Base-by-base conservation (phyloP, 179 eudicot genomes). In the Beta lomatogona region DNA sequence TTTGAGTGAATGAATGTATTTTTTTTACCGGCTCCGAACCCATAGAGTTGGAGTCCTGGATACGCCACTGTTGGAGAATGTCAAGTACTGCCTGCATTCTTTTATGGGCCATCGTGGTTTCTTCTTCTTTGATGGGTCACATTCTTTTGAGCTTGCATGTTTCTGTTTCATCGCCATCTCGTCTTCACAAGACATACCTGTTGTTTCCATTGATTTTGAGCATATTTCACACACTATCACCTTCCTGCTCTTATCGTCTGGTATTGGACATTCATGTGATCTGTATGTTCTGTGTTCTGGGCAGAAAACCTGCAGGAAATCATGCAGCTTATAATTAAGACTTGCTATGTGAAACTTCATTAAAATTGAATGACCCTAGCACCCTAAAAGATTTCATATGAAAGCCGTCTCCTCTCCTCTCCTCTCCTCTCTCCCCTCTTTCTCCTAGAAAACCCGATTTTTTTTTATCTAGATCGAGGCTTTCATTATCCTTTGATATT, bases 11-110 rank as follows among this genome's bases (percentile, higher is more conserved):
- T n/a, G n/a, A n/a, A n/a, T n/a, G n/a, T n/a, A n/a, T n/a, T n/a
- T n/a, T n/a, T n/a, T n/a, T n/a, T n/a, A n/a, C n/a, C n/a, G n/a
- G n/a, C n/a, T n/a, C n/a, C n/a, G n/a, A n/a, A n/a, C n/a, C n/a
- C n/a, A n/a, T n/a, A n/a, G n/a, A n/a, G n/a, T n/a, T n/a, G n/a
- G n/a, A n/a, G n/a, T n/a, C n/a, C n/a, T n/a, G n/a, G n/a, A n/a
- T n/a, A n/a, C n/a, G n/a, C n/a, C n/a, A n/a, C n/a, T n/a, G n/a
- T 95, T 95, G 1, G 98, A 92, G 67, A 92, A 93, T 0, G 92
- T 93, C 80, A 95, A 66, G 3, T 82, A 60, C 85, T 91, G 90
- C 82, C 64, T 89, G 90, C 98, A 95, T 54, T 92, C 86, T 80
- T 18, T 81, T 0, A 91, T 95, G 1, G 93, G 86, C 19, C 98